Base-by-base conservation (phyloP, 139 green algal species). In the Trebouxia sp. region DNA sequence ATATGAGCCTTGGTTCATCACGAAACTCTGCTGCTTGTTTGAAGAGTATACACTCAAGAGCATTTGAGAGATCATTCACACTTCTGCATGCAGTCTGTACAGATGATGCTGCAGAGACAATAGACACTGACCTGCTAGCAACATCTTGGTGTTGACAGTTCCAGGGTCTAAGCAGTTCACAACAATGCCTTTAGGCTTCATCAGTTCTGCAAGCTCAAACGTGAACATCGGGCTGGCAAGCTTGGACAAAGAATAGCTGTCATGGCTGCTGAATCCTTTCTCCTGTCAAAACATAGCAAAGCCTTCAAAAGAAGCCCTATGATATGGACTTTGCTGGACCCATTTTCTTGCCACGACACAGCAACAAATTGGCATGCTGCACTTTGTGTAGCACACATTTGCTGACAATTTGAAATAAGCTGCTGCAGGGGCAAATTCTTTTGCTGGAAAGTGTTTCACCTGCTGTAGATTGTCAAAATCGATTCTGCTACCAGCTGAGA, bases 81-180 rank as follows among this genome's bases (percentile, higher is more conserved):
- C 3, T 39, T 1, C 3, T 5, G 1, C n/a, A n/a, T n/a, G n/a
- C n/a, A 37, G 17, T 35, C 26, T 32, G 56, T 37, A 35, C 11
- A n/a, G 12, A 32, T 38, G 56, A 3, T 1, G n/a, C 2, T 17
- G 17, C 30, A 22, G n/a, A 7, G n/a, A 32, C 12, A 32, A 14
- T 22, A 69, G n/a, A 5, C 8, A 3, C 65, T 90, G 92, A 3
- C 90, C 90, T 4, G 87, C 82, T 32, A 83, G 43, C 17, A 94
- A 80, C 91, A 94, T 95, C 83, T 95, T 95, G 12, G 91, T 94
- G 82, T 94, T 94, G 20, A 95, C 77, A 6, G 77, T 86, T 7
- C 82, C 82, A 32, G 91, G 91, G 76, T 94, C 90, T 3, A 93
- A 43, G 26, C 76, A 88, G 78, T 91, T 91, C 76, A 45, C 62